Conservation (phyloP, 345 rosid genomes). For the Aethionema arabicum region DNA sequence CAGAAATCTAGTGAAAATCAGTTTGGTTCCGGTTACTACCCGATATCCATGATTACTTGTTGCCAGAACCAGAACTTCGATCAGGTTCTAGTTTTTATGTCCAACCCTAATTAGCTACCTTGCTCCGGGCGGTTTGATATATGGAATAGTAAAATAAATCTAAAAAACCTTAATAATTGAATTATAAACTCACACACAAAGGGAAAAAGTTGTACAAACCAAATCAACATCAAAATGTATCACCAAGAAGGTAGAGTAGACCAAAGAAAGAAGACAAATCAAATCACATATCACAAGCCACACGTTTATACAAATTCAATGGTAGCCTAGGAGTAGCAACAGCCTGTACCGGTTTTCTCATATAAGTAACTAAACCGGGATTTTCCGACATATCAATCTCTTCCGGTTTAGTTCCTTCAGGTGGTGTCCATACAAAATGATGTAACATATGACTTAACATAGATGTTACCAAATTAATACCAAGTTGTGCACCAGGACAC, state of each 20-base stretch:
- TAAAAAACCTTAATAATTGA: too few relatives aligned
- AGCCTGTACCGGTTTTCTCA: constrained; percentile 56
- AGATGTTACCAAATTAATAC: constrained; percentile 61
- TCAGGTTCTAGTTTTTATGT: too few relatives aligned
- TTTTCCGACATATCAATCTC: constrained; percentile 66
- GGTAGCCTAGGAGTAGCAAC: constrained; percentile 60
- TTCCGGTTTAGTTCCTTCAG: constrained; percentile 46
- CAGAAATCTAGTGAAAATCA: too few relatives aligned
- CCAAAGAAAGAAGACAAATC: not conserved
- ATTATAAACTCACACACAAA: too few relatives aligned
- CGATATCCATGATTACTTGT: too few relatives aligned
- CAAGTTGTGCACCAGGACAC: constrained; percentile 73
- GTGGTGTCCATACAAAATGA: constrained; percentile 62
- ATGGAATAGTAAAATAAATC: too few relatives aligned
- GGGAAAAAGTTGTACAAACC: constrained; percentile 27
- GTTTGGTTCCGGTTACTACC: too few relatives aligned
- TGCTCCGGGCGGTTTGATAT: too few relatives aligned
- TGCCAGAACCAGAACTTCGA: too few relatives aligned
- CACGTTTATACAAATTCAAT: constrained; percentile 58
- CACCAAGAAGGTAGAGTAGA: too few relatives aligned
- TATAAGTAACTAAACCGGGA: constrained; percentile 67
- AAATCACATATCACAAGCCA: constrained; percentile 47
- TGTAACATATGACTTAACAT: constrained; percentile 72
- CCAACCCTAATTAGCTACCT: too few relatives aligned
- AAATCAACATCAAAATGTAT: constrained; percentile 40